Base-by-base conservation (phyloP, 108 stramenopile species). In the Skeletonema tropicum region DNA sequence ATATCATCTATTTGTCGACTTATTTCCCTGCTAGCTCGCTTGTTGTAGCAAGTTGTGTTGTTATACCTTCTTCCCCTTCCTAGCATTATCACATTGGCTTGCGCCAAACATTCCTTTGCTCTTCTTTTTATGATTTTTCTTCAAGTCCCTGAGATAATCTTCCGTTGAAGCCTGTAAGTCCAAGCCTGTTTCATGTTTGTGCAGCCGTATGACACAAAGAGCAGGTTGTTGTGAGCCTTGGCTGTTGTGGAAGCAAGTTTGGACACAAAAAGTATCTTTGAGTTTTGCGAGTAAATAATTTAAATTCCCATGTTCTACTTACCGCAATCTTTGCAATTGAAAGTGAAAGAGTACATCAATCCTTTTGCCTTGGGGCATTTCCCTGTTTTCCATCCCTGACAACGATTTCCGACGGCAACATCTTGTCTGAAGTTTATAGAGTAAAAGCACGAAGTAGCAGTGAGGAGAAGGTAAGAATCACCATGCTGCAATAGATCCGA, bases 321-420 rank as follows among this genome's bases (percentile, higher is more conserved):
- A 52, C 49, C 61, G 19, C 61, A 62, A 36, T 62, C 61, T 39
- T 36, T 36, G 39, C 61, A 62, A 36, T 17, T 62, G 61, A 39
- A 39, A 5, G 32, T 62, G 61, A 14, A 15, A 19, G 7, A 9
- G 15, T 52, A 52, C 49, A 52, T 62, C 10, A 62, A 36, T 36
- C 61, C 61, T 7, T 32, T 32, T 3, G 38, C 61, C 29, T 36
- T 39, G n/a, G 3, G 33, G 10, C 61, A 62, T 39, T 62, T 36
- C 5, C 61, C 61, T 2, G 61, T 62, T 39, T 62, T 36, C 61
- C 61, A 62, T 7, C 61, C 61, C 1, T 31, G 32, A 62, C 61
- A 62, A 9, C 61, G 61, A n/a, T 62, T 32, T 5, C 39, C 61
- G 38, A 39, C 61, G 38, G 61, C 61, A 23, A 52, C 19, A 52